Base-by-base conservation (phyloP, 2,329 filamentous ascomycete species). In the Fusarium staphyleae region DNA sequence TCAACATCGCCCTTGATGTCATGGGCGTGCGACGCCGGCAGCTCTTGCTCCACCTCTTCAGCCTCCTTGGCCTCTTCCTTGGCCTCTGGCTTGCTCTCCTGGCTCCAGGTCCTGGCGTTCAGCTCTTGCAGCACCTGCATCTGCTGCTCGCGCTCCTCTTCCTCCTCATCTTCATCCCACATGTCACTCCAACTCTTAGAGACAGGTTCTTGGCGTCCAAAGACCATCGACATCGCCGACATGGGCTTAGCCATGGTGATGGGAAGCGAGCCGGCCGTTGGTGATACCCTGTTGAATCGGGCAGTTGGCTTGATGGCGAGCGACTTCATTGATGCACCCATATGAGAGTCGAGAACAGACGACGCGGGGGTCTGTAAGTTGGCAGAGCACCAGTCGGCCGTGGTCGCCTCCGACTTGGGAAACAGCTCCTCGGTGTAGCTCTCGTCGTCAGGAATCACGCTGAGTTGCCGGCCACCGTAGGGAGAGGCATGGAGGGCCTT, bases 151-250 rank as follows among this genome's bases (percentile, higher is more conserved):
- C 81, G 81, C 69, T 88, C 85, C 66, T 88, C 83, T 58, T 89
- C 86, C 60, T 89, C 92, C 37, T 81, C 78, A 47, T 98, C 93
- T 73, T 98, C 93, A 53, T 98, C 93, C 88, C 92, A 97, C 73
- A 98, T 86, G 73, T 99, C 95, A 69, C 93, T 96, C 95, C 95
- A 99, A 80, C 95, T 98, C 87, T 98, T 98, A 50, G 95, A 96
- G 40, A 96, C 90, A 40, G 83, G 79, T 37, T 93, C 89, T 58
- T 86, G 84, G 71, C 89, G 86, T 44, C 90, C 90, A 70, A 96
- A 93, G 43, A 93, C 85, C 69, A 88, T 84, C 4, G 90, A 87
- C 81, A 93, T 87, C 56, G 90, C 87, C 47, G 87, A 82, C 58
- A 85, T 81, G 1, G 91, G 88, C 70, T 95, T 86, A 12, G 89